Base-by-base conservation (phyloP, 1,284 basidiomycete genomes). In the Agaricales sp. region DNA sequence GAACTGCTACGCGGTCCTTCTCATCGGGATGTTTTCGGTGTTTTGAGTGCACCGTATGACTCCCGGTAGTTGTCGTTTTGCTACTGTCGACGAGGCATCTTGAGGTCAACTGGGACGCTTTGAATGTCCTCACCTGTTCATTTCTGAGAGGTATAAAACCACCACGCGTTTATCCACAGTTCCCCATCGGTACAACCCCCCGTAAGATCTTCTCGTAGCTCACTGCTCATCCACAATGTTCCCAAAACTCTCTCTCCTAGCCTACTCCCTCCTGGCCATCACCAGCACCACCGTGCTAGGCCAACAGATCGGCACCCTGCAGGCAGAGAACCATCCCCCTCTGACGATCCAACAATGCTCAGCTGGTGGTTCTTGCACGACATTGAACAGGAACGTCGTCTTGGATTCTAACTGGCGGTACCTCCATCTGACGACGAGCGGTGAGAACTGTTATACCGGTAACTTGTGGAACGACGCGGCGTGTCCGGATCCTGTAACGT, bases 341-440 rank as follows among this genome's bases (percentile, higher is more conserved):
- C 61, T 75, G 41, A 56, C 67, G 25, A 62, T 61, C 54, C 60
- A 67, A 57, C 57, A 62, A 51, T 75, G 73, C 57, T 67, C 68
- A n/a, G 55, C 60, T 18, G 53, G 59, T 21, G 70, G 72, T 35
- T 54, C 60, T 45, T 75, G 73, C 64, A 65, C 63, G 3, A 63
- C 60, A 25, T 51, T 59, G 26, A 43, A 53, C 35, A 55, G 63
- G 6, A 54, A 63, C 20, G 62, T 77, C 46, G 68, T 70, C 4
- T 61, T 78, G 51, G 75, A 78, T 58, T 53, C 72, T 51, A 78
- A 77, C 67, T 78, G 73, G 71, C 70, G 75, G 51, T 76, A 73
- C 73, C 50, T 68, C 2, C 75, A 77, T 59, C 58, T 61, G 43
- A 66, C 65, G 48, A 58, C 58, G 46, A 64, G 64, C 47, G 68